Evolutionary conservation across 2,329 filamentous ascomycete species (phyloP), one percentile per base, ranked within the genome.

Genomic region (Didymella keratinophila): DNA sequence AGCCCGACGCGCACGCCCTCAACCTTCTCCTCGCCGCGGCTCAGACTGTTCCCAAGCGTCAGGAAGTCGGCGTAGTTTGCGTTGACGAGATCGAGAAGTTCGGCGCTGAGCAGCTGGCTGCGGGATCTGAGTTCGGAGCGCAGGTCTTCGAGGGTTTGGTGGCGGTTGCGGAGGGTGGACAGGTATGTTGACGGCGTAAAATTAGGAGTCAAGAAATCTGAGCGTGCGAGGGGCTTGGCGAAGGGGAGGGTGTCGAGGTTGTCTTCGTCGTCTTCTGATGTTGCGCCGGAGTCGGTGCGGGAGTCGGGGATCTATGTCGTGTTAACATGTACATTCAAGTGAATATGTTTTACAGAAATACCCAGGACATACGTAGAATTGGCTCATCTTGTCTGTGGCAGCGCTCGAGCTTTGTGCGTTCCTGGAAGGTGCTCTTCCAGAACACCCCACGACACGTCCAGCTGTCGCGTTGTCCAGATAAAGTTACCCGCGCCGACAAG

Each of bases 101-200:
- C 95, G 62, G 89, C 87, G 70, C 89, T 91, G 61, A 99, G 88
- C 20, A 89, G 84, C 67, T 91, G 86, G 66, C 89, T 91, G 51
- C 96, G 85, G 58, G 93, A 87, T 43, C 93, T 89, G 16, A 99
- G 83, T 71, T 99, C 96, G 5, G 89, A 81, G 34, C 94, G 91
- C 30, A 99, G 83, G 76, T 99, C 95, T 74, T 97, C 93, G 46
- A 99, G 90, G 0, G 94, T 97, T 77, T 99, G 95, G 76, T 99
- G 95, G 1, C 95, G 90, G 73, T 95, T 88, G 20, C 88, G 87
- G 1, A 97, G 84, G 1, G 90, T 89, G 8, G 88, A 93, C 78
- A 99, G 89, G 76, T 97, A 99, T 2, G 81, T 81, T 2, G 91
- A 86, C 0, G 96, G 89, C 62, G 92, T 87, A 77, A 99, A 99